phyloP scores from a whole-genome alignment of 306 rosid genomes.

The Castanea crenata region DNA sequence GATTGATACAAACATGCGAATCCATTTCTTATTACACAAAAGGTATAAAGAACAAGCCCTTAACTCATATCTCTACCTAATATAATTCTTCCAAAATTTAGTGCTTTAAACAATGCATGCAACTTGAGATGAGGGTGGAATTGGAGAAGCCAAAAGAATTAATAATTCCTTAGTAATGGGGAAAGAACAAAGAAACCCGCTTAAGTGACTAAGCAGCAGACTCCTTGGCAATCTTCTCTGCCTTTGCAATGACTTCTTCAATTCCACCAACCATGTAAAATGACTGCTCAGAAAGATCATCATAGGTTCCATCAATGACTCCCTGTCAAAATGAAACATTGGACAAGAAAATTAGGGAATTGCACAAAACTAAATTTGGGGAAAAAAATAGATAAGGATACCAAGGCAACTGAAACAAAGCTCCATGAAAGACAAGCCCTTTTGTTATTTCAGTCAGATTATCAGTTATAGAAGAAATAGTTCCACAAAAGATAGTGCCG shows the following conservation, averaged over 20 bases:
- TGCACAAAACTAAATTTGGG: not conserved
- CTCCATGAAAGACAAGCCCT: not conserved
- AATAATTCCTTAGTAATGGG: not conserved
- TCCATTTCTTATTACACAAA: not conserved
- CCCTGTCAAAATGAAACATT: not conserved
- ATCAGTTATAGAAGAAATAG: not conserved
- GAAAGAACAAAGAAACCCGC: not conserved
- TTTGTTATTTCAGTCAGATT: not conserved
- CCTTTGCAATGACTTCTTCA: constrained; percentile 92
- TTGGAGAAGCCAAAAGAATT: not conserved
- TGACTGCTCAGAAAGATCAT: not conserved
- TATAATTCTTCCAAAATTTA: not conserved
- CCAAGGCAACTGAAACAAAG: not conserved
- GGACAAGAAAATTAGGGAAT: not conserved
- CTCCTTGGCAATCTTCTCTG: constrained; percentile 95
- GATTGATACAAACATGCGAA: not conserved
- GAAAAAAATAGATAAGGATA: no score
- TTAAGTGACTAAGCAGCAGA: constrained; percentile 45
- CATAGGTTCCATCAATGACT: not conserved
- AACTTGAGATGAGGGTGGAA: not conserved
- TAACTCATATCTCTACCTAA: not conserved
- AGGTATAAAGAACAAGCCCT: not conserved
- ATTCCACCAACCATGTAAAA: constrained; percentile 93
- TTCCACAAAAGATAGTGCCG: not conserved
- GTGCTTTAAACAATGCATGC: not conserved